Evolutionary conservation across 148 eudicot genomes (phyloP), one percentile per base, ranked within the genome.

Genomic region (Euryodendron excelsum): DNA sequence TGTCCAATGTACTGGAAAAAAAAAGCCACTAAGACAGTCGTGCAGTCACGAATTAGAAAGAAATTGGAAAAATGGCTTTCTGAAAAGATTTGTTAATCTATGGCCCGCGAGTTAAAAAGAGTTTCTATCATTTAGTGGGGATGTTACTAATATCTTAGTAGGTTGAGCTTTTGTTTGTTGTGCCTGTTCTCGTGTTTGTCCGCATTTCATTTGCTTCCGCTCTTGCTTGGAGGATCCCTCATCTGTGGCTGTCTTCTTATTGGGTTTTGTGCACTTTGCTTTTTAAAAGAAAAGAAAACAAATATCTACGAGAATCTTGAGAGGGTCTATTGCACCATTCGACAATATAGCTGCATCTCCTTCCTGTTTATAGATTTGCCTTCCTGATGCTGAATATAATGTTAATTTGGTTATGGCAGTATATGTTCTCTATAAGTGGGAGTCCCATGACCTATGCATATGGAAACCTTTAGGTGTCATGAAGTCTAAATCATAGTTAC

Each of bases 271-370:
- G 5, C 9, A 41, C 4, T 4, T 41, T 41, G 0, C 11, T 34
- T 34, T 18, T 20, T 20, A 37, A 25, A 37, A 67, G 71, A 67
- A 10, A 67, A 20, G 36, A 23, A n/a, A 4, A 37, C 71, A 37
- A 39, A 67, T 41, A 67, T 25, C 50, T 39, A 67, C 13, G 4
- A 55, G 59, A 55, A 55, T 55, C n/a, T 55, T 39, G 31, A 3
- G 72, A 67, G 72, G 52, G 28, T 67, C 72, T 67, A 39, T 3
- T n/a, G 50, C 34, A 23, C 72, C 50, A 67, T 67, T 65, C 13
- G 37, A 67, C 12, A 37, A 41, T 12, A 23, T 67, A 9, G 72
- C 13, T n/a, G n/a, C 71, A 21, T n/a, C 28, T 67, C 17, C 71
- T 39, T 67, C 15, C 1, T 67, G 28, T 39, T 39, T 3, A n/a